Conservation (phyloP, 2,329 filamentous ascomycete species). For the Claviceps fusiformis region DNA sequence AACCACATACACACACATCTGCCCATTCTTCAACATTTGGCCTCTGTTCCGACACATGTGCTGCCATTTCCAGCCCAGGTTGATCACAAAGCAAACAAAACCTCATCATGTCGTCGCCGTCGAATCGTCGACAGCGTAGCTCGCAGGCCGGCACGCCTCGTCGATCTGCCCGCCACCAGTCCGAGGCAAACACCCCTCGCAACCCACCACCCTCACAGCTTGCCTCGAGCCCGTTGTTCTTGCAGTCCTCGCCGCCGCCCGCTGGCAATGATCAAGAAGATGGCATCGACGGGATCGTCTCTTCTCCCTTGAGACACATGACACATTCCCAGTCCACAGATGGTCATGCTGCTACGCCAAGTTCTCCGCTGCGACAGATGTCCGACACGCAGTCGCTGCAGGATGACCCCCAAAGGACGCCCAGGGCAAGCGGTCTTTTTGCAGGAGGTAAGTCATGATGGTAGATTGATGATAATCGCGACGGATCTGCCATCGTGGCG, state of each 20-base stretch:
- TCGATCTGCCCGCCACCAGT: conserved; percentile 27
- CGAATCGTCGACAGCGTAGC: conserved; percentile 33
- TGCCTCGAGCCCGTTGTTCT: conserved; percentile 73
- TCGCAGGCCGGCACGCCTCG: conserved; percentile 36
- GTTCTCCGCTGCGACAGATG: conserved; percentile 47
- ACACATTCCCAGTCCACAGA: conserved; percentile 41
- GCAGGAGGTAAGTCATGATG: conserved; percentile 43
- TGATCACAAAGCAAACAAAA: background rate
- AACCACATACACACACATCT: too few species aligned
- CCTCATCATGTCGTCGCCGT: conserved; percentile 26
- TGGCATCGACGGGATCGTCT: conserved; percentile 25
- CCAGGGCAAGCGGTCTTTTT: conserved; percentile 47
- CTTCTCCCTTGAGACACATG: conserved; percentile 43
- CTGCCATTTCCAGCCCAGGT: background rate
- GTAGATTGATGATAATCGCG: background rate
- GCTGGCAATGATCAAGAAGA: conserved; percentile 13
- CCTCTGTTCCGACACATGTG: background rate
- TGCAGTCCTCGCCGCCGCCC: conserved; percentile 35
- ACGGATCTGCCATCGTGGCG: background rate
- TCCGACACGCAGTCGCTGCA: conserved; percentile 39
- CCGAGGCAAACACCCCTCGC: conserved; percentile 27
- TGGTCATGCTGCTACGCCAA: conserved; percentile 28
- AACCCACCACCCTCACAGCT: conserved; percentile 35
- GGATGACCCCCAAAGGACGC: conserved; percentile 50
- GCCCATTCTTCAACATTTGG: background rate